Conservation (phyloP, 768 basidiomycete genomes). For the Naganishia kalamii region DNA sequence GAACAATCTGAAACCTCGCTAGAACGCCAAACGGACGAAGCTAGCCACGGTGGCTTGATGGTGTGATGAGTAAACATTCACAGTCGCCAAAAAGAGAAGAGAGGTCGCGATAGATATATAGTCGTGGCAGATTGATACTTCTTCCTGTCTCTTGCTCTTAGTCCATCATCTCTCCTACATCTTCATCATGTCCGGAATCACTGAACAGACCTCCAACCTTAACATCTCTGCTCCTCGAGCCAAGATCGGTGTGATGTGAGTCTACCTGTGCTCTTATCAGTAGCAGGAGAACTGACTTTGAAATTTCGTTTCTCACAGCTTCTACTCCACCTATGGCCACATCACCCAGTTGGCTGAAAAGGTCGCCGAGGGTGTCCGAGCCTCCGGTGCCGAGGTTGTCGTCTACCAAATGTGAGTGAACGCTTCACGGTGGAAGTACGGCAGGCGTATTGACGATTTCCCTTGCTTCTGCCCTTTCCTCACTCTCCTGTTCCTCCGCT, state of each 20-base stretch:
- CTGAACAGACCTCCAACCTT: slow-evolving; percentile 13
- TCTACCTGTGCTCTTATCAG: too few relatives aligned
- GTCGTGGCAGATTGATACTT: too few relatives aligned
- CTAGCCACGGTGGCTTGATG: not conserved
- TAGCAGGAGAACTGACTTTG: too few relatives aligned
- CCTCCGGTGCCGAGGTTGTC: slow-evolving; percentile 45
- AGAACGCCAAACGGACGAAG: not conserved
- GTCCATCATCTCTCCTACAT: not conserved
- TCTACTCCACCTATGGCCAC: slow-evolving; percentile 47
- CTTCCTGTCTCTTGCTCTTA: not conserved
- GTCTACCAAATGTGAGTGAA: slow-evolving; percentile 50
- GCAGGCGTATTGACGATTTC: too few relatives aligned
- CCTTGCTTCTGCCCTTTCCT: too few relatives aligned
- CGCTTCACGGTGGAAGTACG: not conserved
- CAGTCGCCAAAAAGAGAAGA: not conserved
- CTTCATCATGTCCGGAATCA: slow-evolving; percentile 13
- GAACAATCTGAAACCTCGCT: too few relatives aligned
- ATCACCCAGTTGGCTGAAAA: slow-evolving; percentile 41
- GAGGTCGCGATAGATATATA: not conserved
- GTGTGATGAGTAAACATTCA: not conserved
- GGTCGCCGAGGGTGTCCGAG: slow-evolving; percentile 42
- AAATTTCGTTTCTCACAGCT: slow-evolving; percentile 15
- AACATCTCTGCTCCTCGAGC: slow-evolving; percentile 16
- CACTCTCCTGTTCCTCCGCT: too few relatives aligned
- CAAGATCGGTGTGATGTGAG: slow-evolving; percentile 23